A percentile compares a stretch with the other conserved stretches of the same genome.
Conservation (phyloP, 2,329 filamentous ascomycete species). For the Orbilia quercus region DNA sequence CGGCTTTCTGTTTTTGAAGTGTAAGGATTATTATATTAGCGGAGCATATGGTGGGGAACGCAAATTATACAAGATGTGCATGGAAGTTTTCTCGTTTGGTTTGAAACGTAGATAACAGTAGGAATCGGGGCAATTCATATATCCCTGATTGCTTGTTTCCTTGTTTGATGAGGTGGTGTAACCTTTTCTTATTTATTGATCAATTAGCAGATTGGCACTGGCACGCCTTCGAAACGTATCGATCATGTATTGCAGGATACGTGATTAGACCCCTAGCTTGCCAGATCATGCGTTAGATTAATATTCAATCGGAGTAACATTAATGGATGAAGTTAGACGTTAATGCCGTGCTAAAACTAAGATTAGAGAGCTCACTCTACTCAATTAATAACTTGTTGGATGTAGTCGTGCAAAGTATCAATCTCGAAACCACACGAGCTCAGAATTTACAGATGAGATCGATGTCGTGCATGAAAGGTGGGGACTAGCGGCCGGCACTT, state of each 20-base stretch:
- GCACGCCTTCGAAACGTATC: not conserved
- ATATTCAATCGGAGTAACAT: not conserved
- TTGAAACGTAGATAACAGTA: too few relatives aligned
- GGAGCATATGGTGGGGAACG: not conserved
- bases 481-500: too few relatives aligned
- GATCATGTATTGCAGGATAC: not conserved
- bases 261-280: too few relatives aligned
- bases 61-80: conserved; percentile 18
- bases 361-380: not conserved
- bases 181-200: not conserved
- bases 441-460: not conserved
- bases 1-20: conserved; percentile 8
- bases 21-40: conserved; percentile 14
- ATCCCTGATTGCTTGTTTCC: not conserved
- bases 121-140: too few relatives aligned
- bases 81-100: not conserved
- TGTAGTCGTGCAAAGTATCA: too few relatives aligned
- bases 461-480: too few relatives aligned
- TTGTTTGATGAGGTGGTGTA: not conserved
- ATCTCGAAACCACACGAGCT: not conserved
- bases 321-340: not conserved
- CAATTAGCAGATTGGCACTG: not conserved
- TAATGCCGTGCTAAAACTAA: not conserved
- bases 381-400: too few relatives aligned
- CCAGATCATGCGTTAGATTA: not conserved